These are phyloP conservation scores for Penicillium steckii DNA, from an alignment of 495 filamentous ascomycete species.

Conservation along the genomic window DNA sequence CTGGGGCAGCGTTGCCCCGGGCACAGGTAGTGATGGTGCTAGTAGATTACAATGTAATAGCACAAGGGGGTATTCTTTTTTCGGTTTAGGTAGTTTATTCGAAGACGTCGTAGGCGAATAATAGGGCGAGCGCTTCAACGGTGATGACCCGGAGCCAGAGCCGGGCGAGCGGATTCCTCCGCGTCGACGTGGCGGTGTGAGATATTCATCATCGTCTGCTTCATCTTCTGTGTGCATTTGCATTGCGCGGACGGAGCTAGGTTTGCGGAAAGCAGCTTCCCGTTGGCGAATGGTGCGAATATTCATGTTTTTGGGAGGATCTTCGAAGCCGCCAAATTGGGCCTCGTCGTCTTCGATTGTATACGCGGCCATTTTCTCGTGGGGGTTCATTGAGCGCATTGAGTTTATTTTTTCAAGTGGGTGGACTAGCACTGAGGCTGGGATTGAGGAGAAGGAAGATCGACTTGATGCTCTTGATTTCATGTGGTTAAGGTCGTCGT, in stretches of 20 bases:
- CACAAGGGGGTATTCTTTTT: constrained; percentile 74
- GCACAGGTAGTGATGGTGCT: constrained; percentile 67
- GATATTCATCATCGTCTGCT: constrained; percentile 37
- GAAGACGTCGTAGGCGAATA: constrained; percentile 46
- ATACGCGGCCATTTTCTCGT: constrained; percentile 22
- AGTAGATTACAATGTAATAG: constrained; percentile 85
- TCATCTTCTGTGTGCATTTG: constrained; percentile 65
- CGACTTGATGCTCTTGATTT: constrained; percentile 42
- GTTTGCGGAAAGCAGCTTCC: constrained; percentile 60
- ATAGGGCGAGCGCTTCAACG: constrained; percentile 38
- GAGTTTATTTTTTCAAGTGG: constrained; percentile 24
- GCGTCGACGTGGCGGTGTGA: constrained; percentile 37
- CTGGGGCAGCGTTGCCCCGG: constrained; percentile 43
- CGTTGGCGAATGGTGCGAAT: constrained; percentile 35
- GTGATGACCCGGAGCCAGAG: constrained; percentile 24
- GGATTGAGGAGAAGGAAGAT: constrained; percentile 44
- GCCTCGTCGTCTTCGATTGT: constrained; percentile 25
- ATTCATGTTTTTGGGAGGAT: constrained; percentile 8
- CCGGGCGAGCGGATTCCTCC: constrained; percentile 34
- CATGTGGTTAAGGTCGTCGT: constrained; percentile 29
- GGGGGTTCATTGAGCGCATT: constrained; percentile 9
- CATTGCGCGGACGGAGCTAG: constrained; percentile 73
- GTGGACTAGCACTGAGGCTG: constrained; percentile 37
- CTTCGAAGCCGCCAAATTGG: constrained; percentile 20
- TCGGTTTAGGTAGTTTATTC: constrained; percentile 49